A percentile compares a stretch with the other conserved stretches of the same genome.
These are phyloP conservation scores for Aureobasidium sp. DNA, from an alignment of 2,329 filamentous ascomycete species.

Conservation along the genomic window DNA sequence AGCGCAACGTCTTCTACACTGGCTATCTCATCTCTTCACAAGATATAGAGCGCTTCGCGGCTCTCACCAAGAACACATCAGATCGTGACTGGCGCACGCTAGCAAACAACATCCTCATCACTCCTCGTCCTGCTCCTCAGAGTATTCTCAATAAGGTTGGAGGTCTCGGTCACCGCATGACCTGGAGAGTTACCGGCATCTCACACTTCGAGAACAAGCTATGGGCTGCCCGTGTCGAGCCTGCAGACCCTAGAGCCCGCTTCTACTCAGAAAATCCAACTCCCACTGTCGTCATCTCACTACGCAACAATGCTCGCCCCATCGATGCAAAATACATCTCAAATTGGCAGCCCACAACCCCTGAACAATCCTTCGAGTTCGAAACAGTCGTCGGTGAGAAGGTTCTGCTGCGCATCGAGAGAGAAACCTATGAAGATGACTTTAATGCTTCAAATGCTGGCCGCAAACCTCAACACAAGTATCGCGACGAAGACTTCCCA, in stretches of 20 bases:
- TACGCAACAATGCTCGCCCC: conserved; percentile 65
- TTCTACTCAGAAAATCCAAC: conserved; percentile 72
- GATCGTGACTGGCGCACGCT: conserved; percentile 62
- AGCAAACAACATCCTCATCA: conserved; percentile 87
- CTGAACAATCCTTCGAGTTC: conserved; percentile 64
- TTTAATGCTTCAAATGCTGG: conserved; percentile 39
- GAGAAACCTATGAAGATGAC: conserved; percentile 54
- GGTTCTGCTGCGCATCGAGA: conserved; percentile 70
- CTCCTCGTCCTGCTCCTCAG: conserved; percentile 62
- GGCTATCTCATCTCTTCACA: conserved; percentile 72
- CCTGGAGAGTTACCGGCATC: conserved; percentile 73
- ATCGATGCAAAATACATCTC: conserved; percentile 69
- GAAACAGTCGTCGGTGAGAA: conserved; percentile 83
- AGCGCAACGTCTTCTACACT: conserved; percentile 69
- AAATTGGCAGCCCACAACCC: conserved; percentile 63
- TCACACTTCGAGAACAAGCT: conserved; percentile 69
- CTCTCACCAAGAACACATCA: conserved; percentile 52
- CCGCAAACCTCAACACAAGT: conserved; percentile 47
- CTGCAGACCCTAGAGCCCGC: conserved; percentile 56
- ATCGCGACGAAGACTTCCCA: conserved; percentile 39
- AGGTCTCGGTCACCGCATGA: conserved; percentile 73
- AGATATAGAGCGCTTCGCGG: conserved; percentile 64
- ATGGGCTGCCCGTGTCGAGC: conserved; percentile 76
- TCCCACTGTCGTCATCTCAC: conserved; percentile 74
- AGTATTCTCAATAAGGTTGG: conserved; percentile 75